Base-by-base conservation (phyloP, 352 stramenopile species). In the Peronospora tabacina region DNA sequence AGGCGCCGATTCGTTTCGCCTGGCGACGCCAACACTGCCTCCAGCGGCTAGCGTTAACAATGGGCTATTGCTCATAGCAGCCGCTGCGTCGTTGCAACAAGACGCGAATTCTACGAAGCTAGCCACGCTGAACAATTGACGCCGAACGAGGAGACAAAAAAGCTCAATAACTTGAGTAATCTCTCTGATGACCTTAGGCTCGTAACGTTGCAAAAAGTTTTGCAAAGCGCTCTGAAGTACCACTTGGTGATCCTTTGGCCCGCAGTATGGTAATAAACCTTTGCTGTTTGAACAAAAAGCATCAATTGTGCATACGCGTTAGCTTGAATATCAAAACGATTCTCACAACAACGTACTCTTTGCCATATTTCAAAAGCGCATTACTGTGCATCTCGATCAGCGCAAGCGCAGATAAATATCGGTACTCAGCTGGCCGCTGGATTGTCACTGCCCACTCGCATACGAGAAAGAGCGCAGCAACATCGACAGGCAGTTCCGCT, bases 381-480 rank as follows among this genome's bases (percentile, higher is more conserved):
- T 72, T 82, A 47, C 68, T 90, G 52, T 91, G 80, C 75, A 90
- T 89, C 44, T 94, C 81, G 11, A 94, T 68, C 34, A 94, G 49
- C 7, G 80, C 81, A 32, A 90, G 56, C 29, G 78, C 75, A 30
- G 81, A 85, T 5, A 94, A 59, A 55, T 88, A 94, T 7, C 82
- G 72, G 41, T 90, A 91, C 34, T 94, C 82, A 15, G 78, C 70
- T 7, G 82, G 79, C 17, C 82, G 72, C 37, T 94, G 80, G 28
- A 71, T 83, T 13, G 80, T 88, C 16, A 94, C 75, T 12, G 80
- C 76, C 82, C 82, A 94, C 40, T 94, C 82, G 24, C 80, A 91
- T 2, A 94, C 65, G 5, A 90, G 58, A 33, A 88, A 82, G 32
- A 94, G 47, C 7, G 70, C 74, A 20, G 79, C 63, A 11, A 85